These are phyloP conservation scores for Perilla frutescens DNA, from an alignment of 257 asterid species.

Conservation along the genomic window DNA sequence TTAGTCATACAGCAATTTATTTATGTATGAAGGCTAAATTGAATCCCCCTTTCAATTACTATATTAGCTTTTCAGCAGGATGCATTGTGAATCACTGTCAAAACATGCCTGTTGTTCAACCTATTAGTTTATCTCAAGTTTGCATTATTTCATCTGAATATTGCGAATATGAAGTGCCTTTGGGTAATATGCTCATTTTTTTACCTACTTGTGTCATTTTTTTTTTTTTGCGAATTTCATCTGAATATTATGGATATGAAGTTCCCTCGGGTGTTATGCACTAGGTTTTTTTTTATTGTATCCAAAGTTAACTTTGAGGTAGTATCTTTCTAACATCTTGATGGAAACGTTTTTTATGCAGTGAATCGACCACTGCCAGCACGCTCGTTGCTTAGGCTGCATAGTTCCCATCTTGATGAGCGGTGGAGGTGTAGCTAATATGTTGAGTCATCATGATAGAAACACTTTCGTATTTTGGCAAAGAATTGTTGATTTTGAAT, in stretches of 20 bases:
- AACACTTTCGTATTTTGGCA: slow-evolving; percentile 19
- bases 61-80: too few relatives aligned
- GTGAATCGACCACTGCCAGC: slow-evolving; percentile 90
- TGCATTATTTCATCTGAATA: too few relatives aligned
- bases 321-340: slow-evolving; percentile 5
- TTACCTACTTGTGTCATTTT: too few relatives aligned
- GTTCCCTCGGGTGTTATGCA: neutral
- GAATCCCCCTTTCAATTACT: too few relatives aligned
- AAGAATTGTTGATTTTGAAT: slow-evolving; percentile 30
- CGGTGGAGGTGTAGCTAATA: slow-evolving; percentile 4
- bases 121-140: too few relatives aligned
- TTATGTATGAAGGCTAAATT: too few relatives aligned
- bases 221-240: too few relatives aligned
- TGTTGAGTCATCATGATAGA: slow-evolving; percentile 13
- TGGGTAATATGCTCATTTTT: too few relatives aligned
- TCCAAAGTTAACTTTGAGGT: neutral
- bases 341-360: slow-evolving; percentile 40
- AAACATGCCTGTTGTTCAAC: too few relatives aligned
- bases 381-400: slow-evolving; percentile 74
- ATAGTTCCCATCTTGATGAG: slow-evolving; percentile 23
- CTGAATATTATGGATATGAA: neutral
- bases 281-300: neutral
- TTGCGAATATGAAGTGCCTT: too few relatives aligned
- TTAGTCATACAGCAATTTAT: neutral
- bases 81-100: too few relatives aligned